phyloP scores from a whole-genome alignment of 164 flowering plant species.

The Paratinospora sagittata region DNA sequence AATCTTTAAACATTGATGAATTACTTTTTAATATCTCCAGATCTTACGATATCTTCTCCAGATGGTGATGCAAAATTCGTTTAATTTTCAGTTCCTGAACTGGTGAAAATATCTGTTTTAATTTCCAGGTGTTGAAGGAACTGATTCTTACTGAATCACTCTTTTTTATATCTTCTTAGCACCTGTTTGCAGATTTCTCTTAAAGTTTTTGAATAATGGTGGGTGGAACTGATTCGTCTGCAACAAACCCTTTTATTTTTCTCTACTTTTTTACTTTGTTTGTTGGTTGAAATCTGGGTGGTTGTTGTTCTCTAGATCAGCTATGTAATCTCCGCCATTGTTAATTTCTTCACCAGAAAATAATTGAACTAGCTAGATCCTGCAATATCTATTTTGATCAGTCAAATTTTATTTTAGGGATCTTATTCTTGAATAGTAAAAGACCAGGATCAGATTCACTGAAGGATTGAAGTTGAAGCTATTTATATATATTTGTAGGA shows the following conservation, averaged over 20 bases:
- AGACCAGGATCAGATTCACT: background rate
- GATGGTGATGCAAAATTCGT: too few relatives aligned
- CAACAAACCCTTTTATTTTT: background rate
- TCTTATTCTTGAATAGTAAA: background rate
- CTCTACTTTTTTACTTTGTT: background rate
- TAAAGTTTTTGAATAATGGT: background rate
- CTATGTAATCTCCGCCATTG: background rate
- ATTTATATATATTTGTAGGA: too few relatives aligned
- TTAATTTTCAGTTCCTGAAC: too few relatives aligned
- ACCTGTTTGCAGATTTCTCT: background rate
- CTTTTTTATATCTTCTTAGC: background rate
- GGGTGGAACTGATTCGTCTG: constrained; percentile 1
- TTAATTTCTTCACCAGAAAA: background rate
- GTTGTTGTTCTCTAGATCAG: background rate
- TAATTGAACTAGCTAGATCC: too few relatives aligned
- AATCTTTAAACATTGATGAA: too few relatives aligned
- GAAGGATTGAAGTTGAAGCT: background rate
- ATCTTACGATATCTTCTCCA: too few relatives aligned
- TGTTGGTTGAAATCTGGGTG: background rate
- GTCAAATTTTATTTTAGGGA: background rate
- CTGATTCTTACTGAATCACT: background rate
- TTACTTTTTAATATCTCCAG: background rate
- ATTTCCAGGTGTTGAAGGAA: constrained; percentile 1
- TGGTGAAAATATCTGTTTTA: background rate
- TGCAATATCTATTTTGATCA: background rate